phyloP scores from a whole-genome alignment of 176 grass and related monocot species.

The Pontederia crassipes region DNA sequence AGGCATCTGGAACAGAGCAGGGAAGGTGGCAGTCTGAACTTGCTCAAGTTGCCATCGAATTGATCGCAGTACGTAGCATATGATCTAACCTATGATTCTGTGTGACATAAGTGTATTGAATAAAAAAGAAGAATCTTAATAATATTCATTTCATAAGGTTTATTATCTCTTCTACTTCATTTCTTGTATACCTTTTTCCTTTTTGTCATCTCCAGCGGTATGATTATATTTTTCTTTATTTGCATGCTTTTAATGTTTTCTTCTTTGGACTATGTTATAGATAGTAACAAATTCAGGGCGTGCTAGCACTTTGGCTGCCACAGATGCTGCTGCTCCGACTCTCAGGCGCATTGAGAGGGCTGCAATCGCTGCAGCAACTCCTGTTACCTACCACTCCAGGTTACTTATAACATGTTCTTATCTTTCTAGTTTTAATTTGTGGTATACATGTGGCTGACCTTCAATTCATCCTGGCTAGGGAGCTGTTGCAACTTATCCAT shows the following conservation, averaged over 20 bases:
- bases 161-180: too few species aligned
- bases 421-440: too few species aligned
- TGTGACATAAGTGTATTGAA: too few species aligned
- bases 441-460: too few species aligned
- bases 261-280: constrained; percentile 2
- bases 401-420: constrained; percentile 5
- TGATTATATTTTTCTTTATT: too few species aligned
- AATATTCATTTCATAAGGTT: too few species aligned
- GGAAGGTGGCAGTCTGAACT: constrained; percentile 93
- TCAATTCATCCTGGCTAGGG: constrained; percentile 29
- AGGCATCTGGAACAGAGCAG: constrained; percentile 63
- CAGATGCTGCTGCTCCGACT: constrained; percentile 86
- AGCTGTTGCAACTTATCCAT: constrained; percentile 90
- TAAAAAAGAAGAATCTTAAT: too few species aligned
- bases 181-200: too few species aligned
- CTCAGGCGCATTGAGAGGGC: constrained; percentile 92
- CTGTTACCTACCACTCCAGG: constrained; percentile 93
- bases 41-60: constrained; percentile 83
- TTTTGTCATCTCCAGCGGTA: too few species aligned
- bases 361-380: constrained; percentile 92
- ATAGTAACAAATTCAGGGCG: constrained; percentile 93
- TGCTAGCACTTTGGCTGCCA: constrained; percentile 90
- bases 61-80: constrained; percentile 54
- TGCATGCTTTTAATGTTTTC: too few species aligned
- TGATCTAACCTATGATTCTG: too few species aligned